Base-by-base conservation (phyloP, 306 rosid genomes). In the Glycine latifolia region DNA sequence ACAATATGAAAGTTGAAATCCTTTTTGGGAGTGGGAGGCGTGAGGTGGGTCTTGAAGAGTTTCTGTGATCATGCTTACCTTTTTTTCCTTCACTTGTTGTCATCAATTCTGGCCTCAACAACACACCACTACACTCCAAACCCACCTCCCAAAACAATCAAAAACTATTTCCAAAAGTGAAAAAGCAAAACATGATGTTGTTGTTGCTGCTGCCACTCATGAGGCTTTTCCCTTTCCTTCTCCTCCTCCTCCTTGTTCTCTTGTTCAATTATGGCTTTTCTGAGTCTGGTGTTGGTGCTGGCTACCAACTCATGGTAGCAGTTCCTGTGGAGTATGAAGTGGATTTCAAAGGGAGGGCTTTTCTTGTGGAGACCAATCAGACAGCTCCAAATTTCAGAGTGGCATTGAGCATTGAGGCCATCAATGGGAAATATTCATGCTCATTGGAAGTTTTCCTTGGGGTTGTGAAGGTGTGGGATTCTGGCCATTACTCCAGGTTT, bases 391-490 rank as follows among this genome's bases (percentile, higher is more conserved):
- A 73, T 79, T 95, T 93, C 71, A 89, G 83, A 80, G 89, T 81
- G 8, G 97, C 97, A 43, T 82, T 95, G 83, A 83, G 91, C 9
- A 86, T 92, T 8, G 99, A 93, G 82, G 89, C 91, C 31, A 47
- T 82, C 0, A 50, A 80, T 52, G 92, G 83, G 5, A 89, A 80
- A 20, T 95, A 82, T 72, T 83, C 97, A 0, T 95, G 99, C 69
- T 95, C 98, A 14, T 77, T 93, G 79, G 79, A 87, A 47, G 90
- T 93, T 79, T 91, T 95, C 78, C 91, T 95, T 11, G 99, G 99
- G 6, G 94, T 91, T 81, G 90, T 93, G 5, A 92, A 89, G 84
- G 97, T 95, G 4, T 93, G 99, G 99, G 87, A 89, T 66, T 93
- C 99, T 48, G 98, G 88, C 16, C 93, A 95, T 65, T 92, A 87